Evolutionary conservation across 2,329 filamentous ascomycete genomes (phyloP).

Genomic region (Cordyceps farinosa): DNA sequence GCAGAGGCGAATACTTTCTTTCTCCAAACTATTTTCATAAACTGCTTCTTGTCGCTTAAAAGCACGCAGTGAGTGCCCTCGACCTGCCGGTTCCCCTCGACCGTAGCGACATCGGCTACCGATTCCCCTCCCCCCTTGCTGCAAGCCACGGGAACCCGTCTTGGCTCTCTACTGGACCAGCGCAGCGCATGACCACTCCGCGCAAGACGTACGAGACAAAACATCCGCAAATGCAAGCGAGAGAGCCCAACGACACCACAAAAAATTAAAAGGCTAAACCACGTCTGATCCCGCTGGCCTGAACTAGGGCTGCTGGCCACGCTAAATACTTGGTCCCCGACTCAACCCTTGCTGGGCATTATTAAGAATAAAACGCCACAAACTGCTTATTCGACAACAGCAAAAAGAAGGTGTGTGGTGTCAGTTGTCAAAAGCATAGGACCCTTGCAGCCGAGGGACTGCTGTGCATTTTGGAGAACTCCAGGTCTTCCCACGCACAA

Average conservation of each 20-base stretch:
- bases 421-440: not conserved
- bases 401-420: not conserved
- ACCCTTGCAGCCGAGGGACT: not conserved
- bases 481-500: not conserved
- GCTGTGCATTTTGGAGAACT: not conserved
- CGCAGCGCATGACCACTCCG: slow-evolving; percentile 14
- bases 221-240: not conserved
- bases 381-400: not conserved
- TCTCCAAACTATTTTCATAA: not conserved
- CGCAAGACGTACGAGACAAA: not conserved
- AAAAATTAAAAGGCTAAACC: not conserved
- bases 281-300: slow-evolving; percentile 8
- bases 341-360: slow-evolving; percentile 1
- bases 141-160: slow-evolving; percentile 5
- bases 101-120: slow-evolving; percentile 9
- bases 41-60: not conserved
- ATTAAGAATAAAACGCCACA: not conserved
- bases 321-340: not conserved
- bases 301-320: not conserved
- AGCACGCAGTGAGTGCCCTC: not conserved
- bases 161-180: not conserved
- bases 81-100: not conserved
- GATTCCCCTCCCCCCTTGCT: not conserved
- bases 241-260: slow-evolving; percentile 2
- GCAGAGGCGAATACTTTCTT: not conserved